Evolutionary conservation across 139 green algal genomes (phyloP).

Genomic region (Coelastrella sp.): DNA sequence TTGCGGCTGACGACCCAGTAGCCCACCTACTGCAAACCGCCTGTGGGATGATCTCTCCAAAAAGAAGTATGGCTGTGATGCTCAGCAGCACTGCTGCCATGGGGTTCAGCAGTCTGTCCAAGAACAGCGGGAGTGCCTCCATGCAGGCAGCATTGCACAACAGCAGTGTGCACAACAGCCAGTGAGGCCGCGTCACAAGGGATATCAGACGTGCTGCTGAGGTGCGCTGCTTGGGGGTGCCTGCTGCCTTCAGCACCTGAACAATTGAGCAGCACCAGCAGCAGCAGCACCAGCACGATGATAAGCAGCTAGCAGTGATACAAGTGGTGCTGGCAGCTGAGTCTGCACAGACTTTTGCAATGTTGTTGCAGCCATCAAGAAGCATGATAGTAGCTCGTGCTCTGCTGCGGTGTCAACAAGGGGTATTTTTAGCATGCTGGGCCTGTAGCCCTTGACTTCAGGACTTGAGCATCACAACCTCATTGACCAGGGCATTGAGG

Average conservation of each 20-base stretch:
- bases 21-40: slow-evolving; percentile 86
- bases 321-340: too few species aligned
- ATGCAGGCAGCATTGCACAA: slow-evolving; percentile 75
- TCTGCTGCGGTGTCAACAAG: too few species aligned
- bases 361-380: too few species aligned
- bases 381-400: too few species aligned
- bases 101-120: slow-evolving; percentile 77
- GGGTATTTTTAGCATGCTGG: too few species aligned
- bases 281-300: neutral
- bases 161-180: slow-evolving; percentile 71
- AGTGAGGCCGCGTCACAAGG: slow-evolving; percentile 55
- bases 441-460: too few species aligned
- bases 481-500: too few species aligned
- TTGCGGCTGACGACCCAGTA: too few species aligned
- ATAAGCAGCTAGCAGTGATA: too few species aligned
- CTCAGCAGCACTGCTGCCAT: slow-evolving; percentile 77
- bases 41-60: slow-evolving; percentile 92
- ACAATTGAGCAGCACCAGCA: slow-evolving; percentile 13
- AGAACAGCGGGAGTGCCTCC: slow-evolving; percentile 83
- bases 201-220: slow-evolving; percentile 56
- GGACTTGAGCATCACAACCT: too few species aligned
- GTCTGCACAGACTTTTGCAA: too few species aligned
- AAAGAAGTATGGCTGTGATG: slow-evolving; percentile 79
- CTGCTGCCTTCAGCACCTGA: slow-evolving; percentile 19
- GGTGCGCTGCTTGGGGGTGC: slow-evolving; percentile 11